These are phyloP conservation scores for Nannochloropsis oceanica DNA, from an alignment of 108 stramenopile species.

Conservation along the genomic window DNA sequence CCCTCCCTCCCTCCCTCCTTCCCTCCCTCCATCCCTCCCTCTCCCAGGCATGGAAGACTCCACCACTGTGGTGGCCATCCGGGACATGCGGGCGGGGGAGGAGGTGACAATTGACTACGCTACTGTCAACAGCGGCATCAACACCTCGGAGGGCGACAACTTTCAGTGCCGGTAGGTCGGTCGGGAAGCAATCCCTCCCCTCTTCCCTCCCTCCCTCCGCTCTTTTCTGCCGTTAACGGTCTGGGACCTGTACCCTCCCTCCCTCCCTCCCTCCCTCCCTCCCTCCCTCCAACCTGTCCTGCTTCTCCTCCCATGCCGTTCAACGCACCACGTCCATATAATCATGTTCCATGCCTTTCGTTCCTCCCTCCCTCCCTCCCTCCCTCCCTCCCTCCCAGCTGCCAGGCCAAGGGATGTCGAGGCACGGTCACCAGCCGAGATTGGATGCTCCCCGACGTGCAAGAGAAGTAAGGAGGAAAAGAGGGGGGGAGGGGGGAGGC, in stretches of 20 bases:
- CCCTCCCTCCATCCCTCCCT: background rate
- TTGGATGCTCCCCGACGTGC: background rate
- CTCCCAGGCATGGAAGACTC: background rate
- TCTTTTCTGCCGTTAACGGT: too few species aligned
- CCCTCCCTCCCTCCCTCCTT: background rate
- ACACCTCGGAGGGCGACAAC: background rate
- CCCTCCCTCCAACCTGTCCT: too few species aligned
- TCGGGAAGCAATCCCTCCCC: too few species aligned
- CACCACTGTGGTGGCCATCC: background rate
- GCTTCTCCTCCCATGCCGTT: too few species aligned
- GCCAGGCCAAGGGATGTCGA: background rate
- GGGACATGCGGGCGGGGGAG: background rate
- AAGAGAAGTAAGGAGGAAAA: background rate
- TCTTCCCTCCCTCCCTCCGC: background rate
- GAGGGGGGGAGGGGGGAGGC: background rate
- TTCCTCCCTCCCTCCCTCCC: background rate
- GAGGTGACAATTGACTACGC: background rate
- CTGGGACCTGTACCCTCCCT: too few species aligned
- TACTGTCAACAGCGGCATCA: background rate
- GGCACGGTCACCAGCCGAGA: background rate
- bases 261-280: background rate
- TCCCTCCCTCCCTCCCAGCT: background rate
- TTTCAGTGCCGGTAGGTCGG: background rate
- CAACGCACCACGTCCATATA: too few species aligned
- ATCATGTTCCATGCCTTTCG: background rate